Evolutionary conservation across 2,329 filamentous ascomycete genomes (phyloP).

Genomic region (Alternaria angustiovoidea): DNA sequence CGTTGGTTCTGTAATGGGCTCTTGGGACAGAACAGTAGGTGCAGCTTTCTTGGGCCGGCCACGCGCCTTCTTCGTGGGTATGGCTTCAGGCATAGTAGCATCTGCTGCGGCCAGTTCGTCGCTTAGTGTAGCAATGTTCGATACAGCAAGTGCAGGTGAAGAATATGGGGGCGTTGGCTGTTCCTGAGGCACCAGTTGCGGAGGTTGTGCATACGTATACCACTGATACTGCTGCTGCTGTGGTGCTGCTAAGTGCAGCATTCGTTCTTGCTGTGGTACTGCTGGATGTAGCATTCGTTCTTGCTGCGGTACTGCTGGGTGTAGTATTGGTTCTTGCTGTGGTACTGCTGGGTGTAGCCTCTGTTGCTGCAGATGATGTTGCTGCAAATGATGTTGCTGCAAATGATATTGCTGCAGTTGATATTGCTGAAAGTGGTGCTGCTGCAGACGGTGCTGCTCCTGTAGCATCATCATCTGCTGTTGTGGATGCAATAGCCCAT

Average conservation of each 20-base stretch:
- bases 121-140: background rate
- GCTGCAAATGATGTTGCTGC: background rate
- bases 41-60: conserved; percentile 42
- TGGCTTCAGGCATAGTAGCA: background rate
- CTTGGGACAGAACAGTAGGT: conserved; percentile 6
- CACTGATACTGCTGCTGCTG: background rate
- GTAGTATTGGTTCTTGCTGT: background rate
- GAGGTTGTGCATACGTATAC: background rate
- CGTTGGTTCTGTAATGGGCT: conserved; percentile 10
- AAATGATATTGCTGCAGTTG: background rate
- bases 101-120: background rate
- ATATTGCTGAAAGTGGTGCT: too few relatives aligned
- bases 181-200: background rate
- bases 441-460: background rate
- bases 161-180: background rate
- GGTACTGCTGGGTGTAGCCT: too few relatives aligned
- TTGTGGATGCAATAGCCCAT: background rate
- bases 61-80: conserved; percentile 32
- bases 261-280: background rate
- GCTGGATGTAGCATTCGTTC: too few relatives aligned
- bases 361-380: background rate
- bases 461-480: background rate
- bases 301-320: background rate
- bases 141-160: background rate
- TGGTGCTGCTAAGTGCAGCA: background rate